Conservation (phyloP, 306 rosid genomes). For the Senna tora region DNA sequence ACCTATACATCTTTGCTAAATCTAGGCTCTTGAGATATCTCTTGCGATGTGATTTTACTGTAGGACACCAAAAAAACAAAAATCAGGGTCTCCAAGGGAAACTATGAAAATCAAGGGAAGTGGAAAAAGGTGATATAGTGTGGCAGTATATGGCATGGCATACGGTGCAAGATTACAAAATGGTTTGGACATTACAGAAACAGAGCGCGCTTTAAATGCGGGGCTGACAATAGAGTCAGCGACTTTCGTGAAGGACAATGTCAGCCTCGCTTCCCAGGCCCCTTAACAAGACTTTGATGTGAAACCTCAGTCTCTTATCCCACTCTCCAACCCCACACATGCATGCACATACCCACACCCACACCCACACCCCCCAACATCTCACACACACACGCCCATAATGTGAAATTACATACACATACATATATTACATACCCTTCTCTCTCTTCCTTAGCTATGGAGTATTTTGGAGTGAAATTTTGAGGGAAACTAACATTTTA, state of each 20-base stretch:
- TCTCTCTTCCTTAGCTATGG: background rate
- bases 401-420: background rate
- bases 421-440: background rate
- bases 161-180: background rate
- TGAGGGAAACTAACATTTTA: slow-evolving; percentile 3
- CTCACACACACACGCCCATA: slow-evolving; percentile 29
- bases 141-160: slow-evolving; percentile 3
- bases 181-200: slow-evolving; percentile 15
- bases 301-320: slow-evolving; percentile 51
- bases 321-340: slow-evolving; percentile 35
- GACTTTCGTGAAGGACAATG: slow-evolving; percentile 54
- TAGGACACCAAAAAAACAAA: background rate
- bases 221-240: slow-evolving; percentile 54
- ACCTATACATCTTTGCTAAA: slow-evolving; percentile 2
- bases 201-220: slow-evolving; percentile 52
- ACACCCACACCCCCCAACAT: background rate
- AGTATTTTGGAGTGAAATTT: background rate
- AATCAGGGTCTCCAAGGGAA: background rate
- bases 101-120: slow-evolving; percentile 9
- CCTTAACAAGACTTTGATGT: slow-evolving; percentile 50
- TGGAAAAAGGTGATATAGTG: slow-evolving; percentile 1
- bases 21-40: background rate
- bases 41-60: background rate
- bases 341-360: slow-evolving; percentile 16
- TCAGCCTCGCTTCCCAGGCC: slow-evolving; percentile 41